Conservation (phyloP, 306 rosid species). For the Sechiopsis laciniata region DNA sequence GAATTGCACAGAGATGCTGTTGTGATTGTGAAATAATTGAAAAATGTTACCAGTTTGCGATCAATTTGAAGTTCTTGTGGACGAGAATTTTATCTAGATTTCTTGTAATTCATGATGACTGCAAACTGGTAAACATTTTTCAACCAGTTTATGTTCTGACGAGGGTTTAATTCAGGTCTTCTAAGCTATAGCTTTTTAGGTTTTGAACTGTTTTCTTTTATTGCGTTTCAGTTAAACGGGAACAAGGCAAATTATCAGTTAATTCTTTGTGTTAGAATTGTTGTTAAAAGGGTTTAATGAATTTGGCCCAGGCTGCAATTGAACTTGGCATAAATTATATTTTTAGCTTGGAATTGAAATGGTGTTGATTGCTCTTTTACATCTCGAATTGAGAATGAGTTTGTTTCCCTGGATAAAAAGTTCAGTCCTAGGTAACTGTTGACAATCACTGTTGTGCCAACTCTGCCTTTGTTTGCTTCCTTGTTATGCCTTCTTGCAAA, state of each 20-base stretch:
- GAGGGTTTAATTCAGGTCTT: too few relatives aligned
- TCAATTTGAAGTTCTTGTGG: too few relatives aligned
- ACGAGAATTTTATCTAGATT: too few relatives aligned
- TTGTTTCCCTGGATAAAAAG: not conserved
- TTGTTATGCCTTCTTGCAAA: not conserved
- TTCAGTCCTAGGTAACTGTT: not conserved
- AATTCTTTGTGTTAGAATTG: not conserved
- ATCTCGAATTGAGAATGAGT: not conserved
- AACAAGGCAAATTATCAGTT: not conserved
- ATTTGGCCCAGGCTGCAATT: not conserved
- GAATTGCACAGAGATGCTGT: too few relatives aligned
- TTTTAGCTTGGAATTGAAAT: conserved; percentile 6
- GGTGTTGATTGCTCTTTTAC: not conserved
- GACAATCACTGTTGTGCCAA: not conserved
- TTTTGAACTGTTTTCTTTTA: not conserved
- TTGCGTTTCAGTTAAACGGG: not conserved
- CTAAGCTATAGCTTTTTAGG: not conserved
- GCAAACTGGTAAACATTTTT: too few relatives aligned
- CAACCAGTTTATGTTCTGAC: too few relatives aligned
- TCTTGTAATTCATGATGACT: too few relatives aligned
- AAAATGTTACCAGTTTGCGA: too few relatives aligned
- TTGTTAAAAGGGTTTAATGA: not conserved
- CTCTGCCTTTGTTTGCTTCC: not conserved
- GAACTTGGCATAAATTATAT: not conserved
- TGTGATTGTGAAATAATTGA: too few relatives aligned